phyloP scores from a whole-genome alignment of 2,329 filamentous ascomycete species.

The Neophaeococcomyces aloes region DNA sequence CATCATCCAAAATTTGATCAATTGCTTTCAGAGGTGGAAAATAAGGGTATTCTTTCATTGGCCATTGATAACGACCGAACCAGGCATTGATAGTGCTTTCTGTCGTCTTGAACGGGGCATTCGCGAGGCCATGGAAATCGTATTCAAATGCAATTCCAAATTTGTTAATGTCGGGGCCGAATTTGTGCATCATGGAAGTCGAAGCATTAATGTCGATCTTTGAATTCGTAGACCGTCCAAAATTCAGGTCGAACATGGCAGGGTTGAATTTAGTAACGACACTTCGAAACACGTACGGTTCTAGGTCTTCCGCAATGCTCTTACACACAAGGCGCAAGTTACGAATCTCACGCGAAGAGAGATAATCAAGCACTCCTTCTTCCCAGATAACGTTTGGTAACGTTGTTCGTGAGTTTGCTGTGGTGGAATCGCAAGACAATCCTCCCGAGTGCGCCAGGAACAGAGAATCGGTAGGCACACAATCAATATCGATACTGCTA shows the following conservation, averaged over 20 bases:
- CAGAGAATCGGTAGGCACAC: background rate
- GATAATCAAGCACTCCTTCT: constrained; percentile 40
- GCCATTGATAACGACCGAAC: constrained; percentile 58
- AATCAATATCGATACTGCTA: background rate
- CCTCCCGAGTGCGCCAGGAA: background rate
- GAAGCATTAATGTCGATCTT: constrained; percentile 26
- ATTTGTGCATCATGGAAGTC: constrained; percentile 50
- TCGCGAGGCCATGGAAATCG: constrained; percentile 33
- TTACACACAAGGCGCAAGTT: constrained; percentile 50
- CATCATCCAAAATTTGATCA: constrained; percentile 49
- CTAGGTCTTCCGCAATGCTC: constrained; percentile 50
- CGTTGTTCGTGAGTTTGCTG: constrained; percentile 1
- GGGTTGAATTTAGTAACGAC: constrained; percentile 57
- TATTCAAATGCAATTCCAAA: constrained; percentile 61
- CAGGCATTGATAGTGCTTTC: constrained; percentile 47
- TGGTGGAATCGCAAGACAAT: background rate
- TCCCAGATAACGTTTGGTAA: constrained; percentile 53
- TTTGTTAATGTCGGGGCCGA: constrained; percentile 50
- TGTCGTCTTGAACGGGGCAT: constrained; percentile 46
- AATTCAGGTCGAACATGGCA: constrained; percentile 40
- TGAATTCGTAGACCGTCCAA: constrained; percentile 14
- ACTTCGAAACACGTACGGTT: constrained; percentile 49
- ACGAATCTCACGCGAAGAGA: constrained; percentile 50
- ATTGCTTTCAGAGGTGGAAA: constrained; percentile 50
- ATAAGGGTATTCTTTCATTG: constrained; percentile 47